Percentiles rank a stretch among this genome's conserved stretches.
These are phyloP conservation scores for Penicillium sp. DNA, from an alignment of 2,329 filamentous ascomycete species.

Conservation along the genomic window DNA sequence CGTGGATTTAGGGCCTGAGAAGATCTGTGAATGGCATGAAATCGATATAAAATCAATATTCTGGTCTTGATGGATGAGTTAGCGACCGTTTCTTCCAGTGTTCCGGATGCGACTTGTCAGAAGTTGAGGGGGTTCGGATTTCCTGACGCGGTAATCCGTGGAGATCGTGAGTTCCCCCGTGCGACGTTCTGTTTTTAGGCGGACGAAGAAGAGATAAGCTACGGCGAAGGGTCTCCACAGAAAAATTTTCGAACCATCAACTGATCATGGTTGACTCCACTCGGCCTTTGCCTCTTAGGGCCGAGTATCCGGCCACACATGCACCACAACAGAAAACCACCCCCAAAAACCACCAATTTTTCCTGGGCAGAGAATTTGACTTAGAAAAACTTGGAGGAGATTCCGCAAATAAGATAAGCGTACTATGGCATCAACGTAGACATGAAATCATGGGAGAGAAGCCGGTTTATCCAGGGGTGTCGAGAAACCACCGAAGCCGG, in stretches of 20 bases:
- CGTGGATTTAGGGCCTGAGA: background rate
- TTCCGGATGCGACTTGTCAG: background rate
- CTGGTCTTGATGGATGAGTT: background rate
- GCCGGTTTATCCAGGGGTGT: background rate
- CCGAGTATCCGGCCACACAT: conserved; percentile 11
- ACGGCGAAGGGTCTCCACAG: conserved; percentile 26
- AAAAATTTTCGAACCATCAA: conserved; percentile 33
- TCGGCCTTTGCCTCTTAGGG: conserved; percentile 5
- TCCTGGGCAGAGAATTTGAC: background rate
- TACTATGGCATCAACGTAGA: background rate
- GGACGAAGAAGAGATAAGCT: conserved; percentile 28
- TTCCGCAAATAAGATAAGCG: background rate
- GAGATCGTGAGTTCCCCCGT: conserved; percentile 29
- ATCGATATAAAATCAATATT: background rate
- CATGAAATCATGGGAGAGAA: conserved; percentile 7
- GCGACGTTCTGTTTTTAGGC: conserved; percentile 21
- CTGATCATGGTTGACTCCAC: conserved; percentile 25
- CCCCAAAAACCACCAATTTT: background rate
- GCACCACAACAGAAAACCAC: background rate
- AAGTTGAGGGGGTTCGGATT: conserved; percentile 28
- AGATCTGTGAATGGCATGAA: background rate
- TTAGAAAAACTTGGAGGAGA: background rate
- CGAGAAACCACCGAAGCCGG: conserved; percentile 2
- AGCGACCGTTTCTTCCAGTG: background rate
- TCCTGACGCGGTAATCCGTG: conserved; percentile 29